These are phyloP conservation scores for Aureobasidium lini DNA, from an alignment of 2,329 filamentous ascomycete genomes.

Conservation along the genomic window DNA sequence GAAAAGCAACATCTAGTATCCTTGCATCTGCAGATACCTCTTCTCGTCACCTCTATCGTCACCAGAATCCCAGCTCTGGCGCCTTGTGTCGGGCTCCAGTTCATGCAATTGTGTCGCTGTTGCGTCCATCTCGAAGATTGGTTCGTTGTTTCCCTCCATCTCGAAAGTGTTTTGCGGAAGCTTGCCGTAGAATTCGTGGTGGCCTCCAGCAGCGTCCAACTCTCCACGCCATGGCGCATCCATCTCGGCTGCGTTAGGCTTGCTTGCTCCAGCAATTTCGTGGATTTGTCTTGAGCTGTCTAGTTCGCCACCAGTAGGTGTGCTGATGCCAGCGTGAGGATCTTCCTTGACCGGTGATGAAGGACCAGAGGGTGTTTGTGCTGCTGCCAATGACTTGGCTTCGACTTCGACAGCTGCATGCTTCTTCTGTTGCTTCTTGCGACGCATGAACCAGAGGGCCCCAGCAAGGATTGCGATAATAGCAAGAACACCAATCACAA, in stretches of 20 bases:
- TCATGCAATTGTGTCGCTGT: slow-evolving; percentile 21
- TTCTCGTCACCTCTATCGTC: slow-evolving; percentile 14
- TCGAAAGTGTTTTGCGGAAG: slow-evolving; percentile 15
- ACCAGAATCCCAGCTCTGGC: slow-evolving; percentile 12
- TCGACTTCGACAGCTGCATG: slow-evolving; percentile 24
- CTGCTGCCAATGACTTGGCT: slow-evolving; percentile 21
- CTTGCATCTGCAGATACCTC: slow-evolving; percentile 15
- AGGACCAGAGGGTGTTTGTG: slow-evolving; percentile 11
- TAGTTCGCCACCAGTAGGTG: slow-evolving; percentile 28
- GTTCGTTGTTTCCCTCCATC: slow-evolving; percentile 19
- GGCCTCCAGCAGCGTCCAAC: slow-evolving; percentile 22
- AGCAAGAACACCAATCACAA: slow-evolving; percentile 27
- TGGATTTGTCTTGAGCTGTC: slow-evolving; percentile 26
- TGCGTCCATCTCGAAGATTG: slow-evolving; percentile 25
- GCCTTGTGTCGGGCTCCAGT: slow-evolving; percentile 16
- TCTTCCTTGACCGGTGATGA: slow-evolving; percentile 15
- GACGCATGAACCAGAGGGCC: slow-evolving; percentile 23
- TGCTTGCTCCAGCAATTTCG: slow-evolving; percentile 25
- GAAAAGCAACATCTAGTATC: background rate
- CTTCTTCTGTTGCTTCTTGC: slow-evolving; percentile 20
- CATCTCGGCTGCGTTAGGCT: slow-evolving; percentile 24
- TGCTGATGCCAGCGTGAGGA: slow-evolving; percentile 21
- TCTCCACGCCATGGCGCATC: slow-evolving; percentile 25
- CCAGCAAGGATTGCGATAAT: slow-evolving; percentile 22
- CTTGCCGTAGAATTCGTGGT: slow-evolving; percentile 18